These are phyloP conservation scores for Fusarium sp. DNA, from an alignment of 2,329 filamentous ascomycete species.

Conservation along the genomic window DNA sequence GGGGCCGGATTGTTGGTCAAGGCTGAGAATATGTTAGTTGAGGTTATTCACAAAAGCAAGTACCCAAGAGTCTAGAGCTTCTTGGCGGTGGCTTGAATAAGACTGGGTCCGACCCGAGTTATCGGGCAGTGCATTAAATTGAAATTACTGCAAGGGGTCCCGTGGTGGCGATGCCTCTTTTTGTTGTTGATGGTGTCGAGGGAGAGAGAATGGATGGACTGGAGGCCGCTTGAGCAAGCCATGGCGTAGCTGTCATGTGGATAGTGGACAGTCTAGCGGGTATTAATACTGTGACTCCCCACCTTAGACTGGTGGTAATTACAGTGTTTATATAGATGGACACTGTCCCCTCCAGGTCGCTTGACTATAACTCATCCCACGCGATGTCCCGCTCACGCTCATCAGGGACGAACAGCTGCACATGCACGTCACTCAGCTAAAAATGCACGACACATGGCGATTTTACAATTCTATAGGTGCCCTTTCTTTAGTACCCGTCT, in stretches of 20 bases:
- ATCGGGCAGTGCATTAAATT: constrained; percentile 12
- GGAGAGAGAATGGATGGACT: neutral
- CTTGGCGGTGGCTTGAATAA: constrained; percentile 8
- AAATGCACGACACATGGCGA: constrained; percentile 42
- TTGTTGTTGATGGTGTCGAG: constrained; percentile 35
- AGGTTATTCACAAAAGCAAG: constrained; percentile 28
- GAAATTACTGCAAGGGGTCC: constrained; percentile 40
- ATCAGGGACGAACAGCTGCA: constrained; percentile 42
- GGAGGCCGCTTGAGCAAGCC: constrained; percentile 36
- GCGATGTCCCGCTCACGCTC: constrained; percentile 41
- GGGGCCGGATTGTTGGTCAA: constrained; percentile 1
- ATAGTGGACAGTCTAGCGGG: neutral
- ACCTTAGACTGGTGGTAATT: rapidly evolving
- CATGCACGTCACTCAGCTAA: constrained; percentile 43
- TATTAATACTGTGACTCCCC: neutral
- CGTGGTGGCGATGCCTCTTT: constrained; percentile 40
- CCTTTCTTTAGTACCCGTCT: constrained; percentile 15
- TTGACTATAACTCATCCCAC: constrained; percentile 41
- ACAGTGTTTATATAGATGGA: rapidly evolving
- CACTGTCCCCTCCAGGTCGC: constrained; percentile 41
- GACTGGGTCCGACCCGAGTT: constrained; percentile 24
- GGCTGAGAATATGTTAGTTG: neutral
- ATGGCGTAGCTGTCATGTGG: constrained; percentile 32
- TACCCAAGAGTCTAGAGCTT: neutral
- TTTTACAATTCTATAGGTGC: constrained; percentile 26